A percentile compares a stretch with the other conserved stretches of the same genome.
Conservation (phyloP, 306 rosid species). For the cucumber (Cucumis sativus) region DNA sequence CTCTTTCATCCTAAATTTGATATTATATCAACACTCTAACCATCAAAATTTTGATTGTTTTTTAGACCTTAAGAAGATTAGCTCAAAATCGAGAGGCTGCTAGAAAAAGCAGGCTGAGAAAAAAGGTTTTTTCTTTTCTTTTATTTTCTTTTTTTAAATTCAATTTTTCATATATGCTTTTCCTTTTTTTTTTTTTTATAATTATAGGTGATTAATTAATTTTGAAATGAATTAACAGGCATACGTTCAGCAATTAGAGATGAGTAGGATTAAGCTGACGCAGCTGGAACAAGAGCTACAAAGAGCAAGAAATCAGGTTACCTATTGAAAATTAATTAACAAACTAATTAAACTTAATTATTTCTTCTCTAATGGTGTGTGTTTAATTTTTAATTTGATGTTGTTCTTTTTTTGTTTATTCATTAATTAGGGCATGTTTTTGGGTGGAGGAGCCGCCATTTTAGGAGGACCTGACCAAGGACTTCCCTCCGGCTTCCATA, state of each 20-base stretch:
- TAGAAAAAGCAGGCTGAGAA: slow-evolving; percentile 95
- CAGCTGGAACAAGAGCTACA: slow-evolving; percentile 92
- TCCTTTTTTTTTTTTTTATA: not conserved
- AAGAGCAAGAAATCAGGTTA: slow-evolving; percentile 69
- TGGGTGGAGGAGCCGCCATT: slow-evolving; percentile 51
- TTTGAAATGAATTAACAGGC: slow-evolving; percentile 34
- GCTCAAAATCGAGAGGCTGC: slow-evolving; percentile 99
- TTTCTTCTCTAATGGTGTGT: not conserved
- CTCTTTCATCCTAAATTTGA: not conserved
- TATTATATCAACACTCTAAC: too few species aligned
- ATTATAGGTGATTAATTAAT: not conserved
- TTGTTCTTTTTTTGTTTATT: not conserved
- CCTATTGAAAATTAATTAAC: too few species aligned
- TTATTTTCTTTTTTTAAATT: not conserved
- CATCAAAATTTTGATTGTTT: not conserved
- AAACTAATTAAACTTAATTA: not conserved
- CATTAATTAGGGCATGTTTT: slow-evolving; percentile 45
- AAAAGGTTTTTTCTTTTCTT: slow-evolving; percentile 35
- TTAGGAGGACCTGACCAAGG: slow-evolving; percentile 80
- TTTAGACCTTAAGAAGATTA: slow-evolving; percentile 82
- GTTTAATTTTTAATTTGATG: not conserved
- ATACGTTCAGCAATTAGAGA: slow-evolving; percentile 87
- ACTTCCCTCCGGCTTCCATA: slow-evolving; percentile 40
- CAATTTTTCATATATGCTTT: not conserved
- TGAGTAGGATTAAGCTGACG: slow-evolving; percentile 87